Evolutionary conservation across 306 rosid species (phyloP), one percentile per base, ranked within the genome.

Genomic region (Pterocarpus macrocarpus): DNA sequence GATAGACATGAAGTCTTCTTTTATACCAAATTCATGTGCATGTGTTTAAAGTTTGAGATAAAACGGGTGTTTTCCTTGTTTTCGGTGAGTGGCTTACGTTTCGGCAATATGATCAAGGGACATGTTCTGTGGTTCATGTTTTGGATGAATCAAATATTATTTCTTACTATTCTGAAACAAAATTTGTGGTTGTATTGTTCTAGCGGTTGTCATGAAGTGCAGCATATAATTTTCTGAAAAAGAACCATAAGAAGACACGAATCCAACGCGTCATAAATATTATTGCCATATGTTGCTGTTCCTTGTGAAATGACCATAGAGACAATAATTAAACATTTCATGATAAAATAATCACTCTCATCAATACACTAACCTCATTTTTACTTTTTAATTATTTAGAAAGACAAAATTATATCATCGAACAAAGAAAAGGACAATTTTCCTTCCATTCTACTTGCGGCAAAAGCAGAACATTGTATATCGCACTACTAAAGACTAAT

Each of bases 71-170:
- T 68, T 67, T 67, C 12, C 16, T 59, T 44, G 44, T 57, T 57
- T n/a, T 68, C 61, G 67, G 79, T 14, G 82, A 49, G 14, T 44
- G 69, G 70, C 44, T 33, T n/a, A 14, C 30, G 58, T 80, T 66
- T 74, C 34, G 74, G 50, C 36, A 66, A 73, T 17, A 11, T 35
- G 56, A 66, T 58, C 8, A 62, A 45, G 35, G 65, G 5, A 72
- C 63, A 67, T 65, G 62, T 81, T 80, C 50, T 64, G 68, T n/a
- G 62, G 16, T n/a, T 22, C 28, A 22, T 22, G 28, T 22, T 22
- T 22, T 22, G 28, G 28, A 22, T 64, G 78, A 72, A 55, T 72
- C 50, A 9, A 7, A 53, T 22, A 22, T 22, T 34, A 41, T 35
- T 35, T 53, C 50, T 71, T 11, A 52, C 32, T 36, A 39, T 71